Percentiles rank a stretch among this genome's conserved stretches.
These are phyloP conservation scores for Populus deltoides DNA, from an alignment of 345 rosid species.

Conservation along the genomic window DNA sequence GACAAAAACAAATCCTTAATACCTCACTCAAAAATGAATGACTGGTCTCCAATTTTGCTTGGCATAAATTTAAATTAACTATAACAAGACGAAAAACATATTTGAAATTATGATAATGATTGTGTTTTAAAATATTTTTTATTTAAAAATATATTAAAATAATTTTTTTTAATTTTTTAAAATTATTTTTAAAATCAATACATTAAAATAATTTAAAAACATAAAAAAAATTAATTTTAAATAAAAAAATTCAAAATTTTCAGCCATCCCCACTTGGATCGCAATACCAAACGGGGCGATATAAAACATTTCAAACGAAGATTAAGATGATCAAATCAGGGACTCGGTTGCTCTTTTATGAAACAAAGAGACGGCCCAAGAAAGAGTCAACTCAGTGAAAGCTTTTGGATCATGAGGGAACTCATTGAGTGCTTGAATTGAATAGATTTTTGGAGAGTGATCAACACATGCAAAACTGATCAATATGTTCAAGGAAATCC, in stretches of 20 bases:
- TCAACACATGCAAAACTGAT: neutral
- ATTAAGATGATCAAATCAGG: neutral
- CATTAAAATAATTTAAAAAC: too few relatives aligned
- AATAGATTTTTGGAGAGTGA: slow-evolving; percentile 1
- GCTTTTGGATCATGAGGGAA: slow-evolving; percentile 34
- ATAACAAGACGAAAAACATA: too few relatives aligned
- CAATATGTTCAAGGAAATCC: slow-evolving; percentile 15
- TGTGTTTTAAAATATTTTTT: too few relatives aligned
- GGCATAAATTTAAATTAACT: neutral
- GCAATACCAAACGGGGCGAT: neutral
- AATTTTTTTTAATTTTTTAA: too few relatives aligned
- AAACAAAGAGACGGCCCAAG: neutral
- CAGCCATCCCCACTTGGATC: too few relatives aligned
- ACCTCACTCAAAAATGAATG: neutral
- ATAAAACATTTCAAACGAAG: neutral
- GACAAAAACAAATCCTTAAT: neutral
- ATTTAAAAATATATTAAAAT: too few relatives aligned
- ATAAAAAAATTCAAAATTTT: too few relatives aligned
- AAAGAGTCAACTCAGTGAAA: slow-evolving; percentile 24
- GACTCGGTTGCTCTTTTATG: neutral
- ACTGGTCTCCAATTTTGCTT: neutral
- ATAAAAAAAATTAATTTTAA: too few relatives aligned
- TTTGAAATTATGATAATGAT: too few relatives aligned
- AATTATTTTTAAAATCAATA: too few relatives aligned
- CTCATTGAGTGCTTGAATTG: slow-evolving; percentile 24